Conservation (phyloP, 768 basidiomycete genomes). For the Mrakia frigida region DNA sequence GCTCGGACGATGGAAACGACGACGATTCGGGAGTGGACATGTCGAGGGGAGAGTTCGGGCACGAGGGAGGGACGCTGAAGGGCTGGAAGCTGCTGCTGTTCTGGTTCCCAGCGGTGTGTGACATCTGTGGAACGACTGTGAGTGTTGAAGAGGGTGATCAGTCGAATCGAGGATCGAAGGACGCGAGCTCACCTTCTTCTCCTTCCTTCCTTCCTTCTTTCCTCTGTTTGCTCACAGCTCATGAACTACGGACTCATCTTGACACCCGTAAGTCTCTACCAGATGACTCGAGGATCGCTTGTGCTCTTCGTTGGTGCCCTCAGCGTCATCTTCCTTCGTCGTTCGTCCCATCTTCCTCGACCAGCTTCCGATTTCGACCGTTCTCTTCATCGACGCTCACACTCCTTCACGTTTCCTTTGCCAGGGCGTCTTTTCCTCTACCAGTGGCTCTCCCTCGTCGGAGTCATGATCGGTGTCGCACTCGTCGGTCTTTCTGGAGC, state of each 20-base stretch:
- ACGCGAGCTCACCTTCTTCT: background rate
- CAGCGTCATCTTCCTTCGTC: conserved; percentile 81
- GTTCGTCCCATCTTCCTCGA: conserved; percentile 58
- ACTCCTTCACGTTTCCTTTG: no score
- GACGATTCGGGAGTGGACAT: background rate
- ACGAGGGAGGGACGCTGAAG: conserved; percentile 37
- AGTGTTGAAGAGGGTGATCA: conserved; percentile 38
- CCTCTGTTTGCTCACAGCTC: no score
- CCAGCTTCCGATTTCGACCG: no score
- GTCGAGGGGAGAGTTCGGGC: background rate
- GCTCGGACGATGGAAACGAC: conserved; percentile 15
- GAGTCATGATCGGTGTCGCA: conserved; percentile 46
- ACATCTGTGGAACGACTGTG: conserved; percentile 85
- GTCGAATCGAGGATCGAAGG: background rate
- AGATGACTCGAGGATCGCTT: conserved; percentile 60
- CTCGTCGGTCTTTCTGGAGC: conserved; percentile 76
- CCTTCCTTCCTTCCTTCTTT: conserved; percentile 35
- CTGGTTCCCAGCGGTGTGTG: conserved; percentile 83
- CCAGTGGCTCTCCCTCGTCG: conserved; percentile 31
- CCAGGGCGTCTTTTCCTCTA: conserved; percentile 24
- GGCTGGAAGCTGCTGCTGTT: conserved; percentile 70
- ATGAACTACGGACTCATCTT: conserved; percentile 96
- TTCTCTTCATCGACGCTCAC: background rate
- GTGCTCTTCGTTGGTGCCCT: conserved; percentile 90
- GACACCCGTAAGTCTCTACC: conserved; percentile 67